Evolutionary conservation across 1,284 basidiomycete genomes (phyloP).

Genomic region (Ganoderma meredithae): DNA sequence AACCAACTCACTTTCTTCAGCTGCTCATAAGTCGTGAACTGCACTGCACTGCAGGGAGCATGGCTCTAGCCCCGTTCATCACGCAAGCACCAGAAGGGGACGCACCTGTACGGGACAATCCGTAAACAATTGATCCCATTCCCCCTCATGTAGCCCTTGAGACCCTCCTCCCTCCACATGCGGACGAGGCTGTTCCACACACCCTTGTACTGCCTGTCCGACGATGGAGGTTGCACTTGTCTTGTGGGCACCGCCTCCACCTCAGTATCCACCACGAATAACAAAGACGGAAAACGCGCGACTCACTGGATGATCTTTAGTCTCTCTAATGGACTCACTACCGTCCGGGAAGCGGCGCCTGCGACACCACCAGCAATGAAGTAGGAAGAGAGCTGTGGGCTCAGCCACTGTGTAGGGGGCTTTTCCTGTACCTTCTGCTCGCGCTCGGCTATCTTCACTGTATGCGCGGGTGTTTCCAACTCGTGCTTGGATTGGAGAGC

Average conservation of each 20-base stretch:
- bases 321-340: conserved; percentile 91
- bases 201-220: conserved; percentile 77
- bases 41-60: conserved; percentile 69
- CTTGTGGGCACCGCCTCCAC: conserved; percentile 46
- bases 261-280: not conserved
- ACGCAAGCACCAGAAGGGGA: not conserved
- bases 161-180: conserved; percentile 95
- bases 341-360: conserved; percentile 87
- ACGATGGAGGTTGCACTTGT: conserved; percentile 77
- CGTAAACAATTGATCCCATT: conserved; percentile 94
- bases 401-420: conserved; percentile 44
- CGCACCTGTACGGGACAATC: conserved; percentile 78
- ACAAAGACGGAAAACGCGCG: not conserved
- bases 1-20: conserved; percentile 74
- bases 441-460: conserved; percentile 22
- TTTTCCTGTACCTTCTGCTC: conserved; percentile 25
- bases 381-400: conserved; percentile 69
- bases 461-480: conserved; percentile 20
- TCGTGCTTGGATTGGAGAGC: conserved; percentile 23
- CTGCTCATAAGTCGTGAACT: conserved; percentile 92
- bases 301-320: conserved; percentile 95
- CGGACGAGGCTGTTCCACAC: conserved; percentile 84
- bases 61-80: conserved; percentile 4
- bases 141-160: conserved; percentile 90
- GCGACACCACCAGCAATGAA: conserved; percentile 83